A percentile compares a stretch with the other conserved stretches of the same genome.
Conservation (phyloP, 306 rosid genomes). For the Trifolium fragiferum region DNA sequence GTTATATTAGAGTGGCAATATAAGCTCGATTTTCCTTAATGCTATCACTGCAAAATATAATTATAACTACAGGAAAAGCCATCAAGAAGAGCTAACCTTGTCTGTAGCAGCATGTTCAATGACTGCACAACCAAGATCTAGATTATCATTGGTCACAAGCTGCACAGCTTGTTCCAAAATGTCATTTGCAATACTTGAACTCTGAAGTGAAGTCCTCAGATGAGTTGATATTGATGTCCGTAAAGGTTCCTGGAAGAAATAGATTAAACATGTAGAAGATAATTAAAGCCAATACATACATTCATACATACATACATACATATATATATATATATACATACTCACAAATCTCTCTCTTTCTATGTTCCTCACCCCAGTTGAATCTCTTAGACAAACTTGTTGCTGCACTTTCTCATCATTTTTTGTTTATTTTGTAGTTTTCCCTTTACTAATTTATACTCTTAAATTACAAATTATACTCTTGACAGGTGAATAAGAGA, state of each 20-base stretch:
- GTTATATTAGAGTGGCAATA: conserved; percentile 13
- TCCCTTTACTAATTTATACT: too few relatives aligned
- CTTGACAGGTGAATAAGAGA: too few relatives aligned
- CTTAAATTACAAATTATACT: too few relatives aligned
- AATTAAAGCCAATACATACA: conserved; percentile 15
- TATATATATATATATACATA: too few relatives aligned
- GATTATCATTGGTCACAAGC: conserved; percentile 93
- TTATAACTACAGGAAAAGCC: conserved; percentile 20
- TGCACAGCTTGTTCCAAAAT: conserved; percentile 92
- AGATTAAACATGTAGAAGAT: conserved; percentile 15
- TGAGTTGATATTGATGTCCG: conserved; percentile 81
- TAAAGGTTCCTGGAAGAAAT: conserved; percentile 78
- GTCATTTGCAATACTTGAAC: conserved; percentile 63
- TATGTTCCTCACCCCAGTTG: too few relatives aligned
- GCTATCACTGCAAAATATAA: conserved; percentile 4
- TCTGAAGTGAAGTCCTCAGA: conserved; percentile 85
- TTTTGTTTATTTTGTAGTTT: too few relatives aligned
- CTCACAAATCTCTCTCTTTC: too few relatives aligned
- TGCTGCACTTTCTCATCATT: too few relatives aligned
- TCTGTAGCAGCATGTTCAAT: conserved; percentile 98
- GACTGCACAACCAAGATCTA: conserved; percentile 97
- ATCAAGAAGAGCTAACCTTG: conserved; percentile 64
- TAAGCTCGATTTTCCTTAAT: neutral
- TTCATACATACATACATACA: too few relatives aligned
- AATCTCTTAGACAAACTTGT: too few relatives aligned